Conservation (phyloP, 2,329 filamentous ascomycete species). For the Pestalotiopsis sp. region DNA sequence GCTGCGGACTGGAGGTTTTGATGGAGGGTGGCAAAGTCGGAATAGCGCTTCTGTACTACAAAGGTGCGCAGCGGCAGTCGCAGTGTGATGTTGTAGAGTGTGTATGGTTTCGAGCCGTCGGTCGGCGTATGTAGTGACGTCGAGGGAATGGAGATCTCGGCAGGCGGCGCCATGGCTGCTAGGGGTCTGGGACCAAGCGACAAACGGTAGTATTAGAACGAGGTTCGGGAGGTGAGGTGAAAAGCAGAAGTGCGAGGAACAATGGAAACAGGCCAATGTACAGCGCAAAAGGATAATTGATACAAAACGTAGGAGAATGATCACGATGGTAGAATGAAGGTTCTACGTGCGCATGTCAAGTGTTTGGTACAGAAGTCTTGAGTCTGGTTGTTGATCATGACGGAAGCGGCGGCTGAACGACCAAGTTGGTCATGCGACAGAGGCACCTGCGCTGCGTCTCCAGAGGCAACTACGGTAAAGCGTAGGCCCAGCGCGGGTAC, state of each 20-base stretch:
- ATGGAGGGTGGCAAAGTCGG: constrained; percentile 74
- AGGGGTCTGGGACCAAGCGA: not conserved
- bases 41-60: constrained; percentile 80
- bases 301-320: not conserved
- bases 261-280: not conserved
- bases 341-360: not conserved
- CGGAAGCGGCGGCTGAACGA: not conserved
- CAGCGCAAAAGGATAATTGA: not conserved
- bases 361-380: not conserved
- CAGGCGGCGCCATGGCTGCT: constrained; percentile 59
- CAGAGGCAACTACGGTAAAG: not conserved
- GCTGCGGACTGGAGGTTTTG: constrained; percentile 59
- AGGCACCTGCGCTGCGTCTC: not conserved
- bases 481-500: not conserved
- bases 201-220: not conserved
- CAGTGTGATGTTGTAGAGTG: constrained; percentile 77
- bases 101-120: constrained; percentile 66
- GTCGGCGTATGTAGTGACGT: constrained; percentile 54
- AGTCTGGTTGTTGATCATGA: not conserved
- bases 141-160: constrained; percentile 69
- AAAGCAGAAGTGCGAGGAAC: not conserved
- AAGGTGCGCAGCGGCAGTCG: constrained; percentile 76
- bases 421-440: not conserved
- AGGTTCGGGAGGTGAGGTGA: not conserved
- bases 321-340: not conserved